These are phyloP conservation scores for Scleroderma bovista DNA, from an alignment of 768 basidiomycete species.

Conservation along the genomic window DNA sequence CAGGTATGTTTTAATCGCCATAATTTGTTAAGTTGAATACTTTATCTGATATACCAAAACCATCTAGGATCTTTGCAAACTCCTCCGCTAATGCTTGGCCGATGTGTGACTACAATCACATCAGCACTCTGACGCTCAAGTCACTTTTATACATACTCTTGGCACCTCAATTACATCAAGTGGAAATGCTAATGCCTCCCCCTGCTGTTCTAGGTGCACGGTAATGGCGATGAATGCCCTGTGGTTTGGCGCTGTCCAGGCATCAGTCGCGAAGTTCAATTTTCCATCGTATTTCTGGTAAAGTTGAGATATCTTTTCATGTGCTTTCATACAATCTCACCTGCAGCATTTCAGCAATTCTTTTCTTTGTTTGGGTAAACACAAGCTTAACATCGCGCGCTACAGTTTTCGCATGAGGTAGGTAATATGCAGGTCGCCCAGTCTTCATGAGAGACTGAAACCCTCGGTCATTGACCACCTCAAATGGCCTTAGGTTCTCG, in stretches of 20 bases:
- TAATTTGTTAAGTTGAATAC: too few species aligned
- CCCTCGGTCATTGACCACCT: conserved; percentile 15
- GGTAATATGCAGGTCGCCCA: too few species aligned
- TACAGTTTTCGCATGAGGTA: conserved; percentile 18
- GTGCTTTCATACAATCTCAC: background rate
- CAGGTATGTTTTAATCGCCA: too few species aligned
- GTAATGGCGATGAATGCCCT: conserved; percentile 28
- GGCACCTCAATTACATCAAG: conserved; percentile 37
- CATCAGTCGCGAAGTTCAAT: conserved; percentile 31
- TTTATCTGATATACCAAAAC: conserved; percentile 32
- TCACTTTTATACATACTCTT: conserved; percentile 5
- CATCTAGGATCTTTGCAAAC: conserved; percentile 29
- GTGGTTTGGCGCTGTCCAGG: too few species aligned
- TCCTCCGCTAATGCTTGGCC: conserved; percentile 30
- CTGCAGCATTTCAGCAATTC: background rate
- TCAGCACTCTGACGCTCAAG: background rate
- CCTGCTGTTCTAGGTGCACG: conserved; percentile 29
- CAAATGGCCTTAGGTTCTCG: conserved; percentile 17
- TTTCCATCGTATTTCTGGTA: conserved; percentile 24
- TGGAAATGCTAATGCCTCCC: conserved; percentile 19
- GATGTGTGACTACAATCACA: conserved; percentile 24
- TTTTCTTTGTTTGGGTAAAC: conserved; percentile 5
- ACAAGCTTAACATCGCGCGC: conserved; percentile 12
- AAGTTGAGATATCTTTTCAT: background rate
- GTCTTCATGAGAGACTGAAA: conserved; percentile 20